Evolutionary conservation across 2,329 filamentous ascomycete species (phyloP), one percentile per base, ranked within the genome.

Genomic region (Sclerotinia nivalis): DNA sequence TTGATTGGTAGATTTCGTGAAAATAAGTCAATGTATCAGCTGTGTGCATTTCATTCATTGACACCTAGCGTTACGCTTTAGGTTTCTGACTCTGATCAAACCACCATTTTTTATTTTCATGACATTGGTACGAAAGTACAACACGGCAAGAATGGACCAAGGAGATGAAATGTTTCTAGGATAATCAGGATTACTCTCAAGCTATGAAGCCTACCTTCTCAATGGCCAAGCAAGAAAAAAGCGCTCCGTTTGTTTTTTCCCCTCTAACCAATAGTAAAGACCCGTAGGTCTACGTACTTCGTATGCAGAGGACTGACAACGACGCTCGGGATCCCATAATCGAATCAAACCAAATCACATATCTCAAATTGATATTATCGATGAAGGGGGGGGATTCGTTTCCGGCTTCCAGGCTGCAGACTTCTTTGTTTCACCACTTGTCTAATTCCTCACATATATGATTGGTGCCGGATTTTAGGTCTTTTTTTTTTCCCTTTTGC

Each of bases 321-420:
- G 31, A 49, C 43, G 66, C 31, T 61, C 12, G 55, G 43, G 28
- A 60, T 60, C 43, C 25, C 47, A 50, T 50, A 37, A 47, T 40
- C 34, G 28, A 34, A 66, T 45, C 37, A 28, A 56, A 50, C n/a
- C 54, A 40, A 40, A 13, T 40, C 37, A 40, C 40, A 43, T 18
- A 64, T 37, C 50, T 37, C 15, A n/a, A 4, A 37, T n/a, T 15
- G 37, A 66, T 25, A 60, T 54, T 45, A 18, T 49, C 45, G 45
- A 62, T 62, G 60, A 62, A 34, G 60, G 59, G 59, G 47, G 43
- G 59, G 66, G 34, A 45, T 68, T 37, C 40, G 15, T 40, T 69
- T 69, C 66, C 66, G 60, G 49, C 56, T 47, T 55, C 66, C 47
- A 69, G 58, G 66, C 66, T 69, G 66, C 66, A 69, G 66, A 68